These are phyloP conservation scores for Coniochaeta sp. DNA, from an alignment of 2,329 filamentous ascomycete species.

Conservation along the genomic window DNA sequence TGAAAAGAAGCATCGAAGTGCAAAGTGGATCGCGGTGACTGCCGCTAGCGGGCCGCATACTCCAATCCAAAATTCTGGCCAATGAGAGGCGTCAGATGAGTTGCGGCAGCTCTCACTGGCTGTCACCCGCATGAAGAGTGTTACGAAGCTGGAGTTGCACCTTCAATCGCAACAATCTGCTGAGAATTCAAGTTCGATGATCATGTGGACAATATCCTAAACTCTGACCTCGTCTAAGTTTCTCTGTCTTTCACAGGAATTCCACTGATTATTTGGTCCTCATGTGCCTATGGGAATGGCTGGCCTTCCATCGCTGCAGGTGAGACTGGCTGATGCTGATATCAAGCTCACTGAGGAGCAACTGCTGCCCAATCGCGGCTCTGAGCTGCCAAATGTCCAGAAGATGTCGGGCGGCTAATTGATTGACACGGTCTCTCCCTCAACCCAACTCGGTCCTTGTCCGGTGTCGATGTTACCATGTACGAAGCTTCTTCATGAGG, in stretches of 20 bases:
- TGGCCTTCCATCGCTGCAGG: not conserved
- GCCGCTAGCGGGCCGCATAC: conserved; percentile 2
- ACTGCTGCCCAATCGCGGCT: not conserved
- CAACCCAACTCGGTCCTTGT: not conserved
- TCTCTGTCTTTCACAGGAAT: not conserved
- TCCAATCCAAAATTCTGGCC: not conserved
- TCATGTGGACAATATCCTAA: not conserved
- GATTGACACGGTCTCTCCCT: not conserved
- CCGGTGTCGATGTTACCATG: not conserved
- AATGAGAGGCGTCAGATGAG: conserved; percentile 1
- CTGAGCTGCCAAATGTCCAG: not conserved
- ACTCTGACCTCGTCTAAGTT: too few species aligned
- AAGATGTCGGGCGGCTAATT: not conserved
- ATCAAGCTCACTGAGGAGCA: not conserved
- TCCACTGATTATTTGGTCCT: not conserved
- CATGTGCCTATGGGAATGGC: not conserved
- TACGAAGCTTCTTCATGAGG: too few species aligned
- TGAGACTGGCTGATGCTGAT: not conserved
- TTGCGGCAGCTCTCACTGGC: conserved; percentile 3
- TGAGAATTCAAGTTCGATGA: not conserved
- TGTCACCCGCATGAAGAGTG: conserved; percentile 9
- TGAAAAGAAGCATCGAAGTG: not conserved
- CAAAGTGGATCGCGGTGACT: not conserved
- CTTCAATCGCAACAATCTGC: not conserved
- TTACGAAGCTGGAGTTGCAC: not conserved